Evolutionary conservation across 495 filamentous ascomycete species (phyloP).

Genomic region (Trypethelium eluteriae): DNA sequence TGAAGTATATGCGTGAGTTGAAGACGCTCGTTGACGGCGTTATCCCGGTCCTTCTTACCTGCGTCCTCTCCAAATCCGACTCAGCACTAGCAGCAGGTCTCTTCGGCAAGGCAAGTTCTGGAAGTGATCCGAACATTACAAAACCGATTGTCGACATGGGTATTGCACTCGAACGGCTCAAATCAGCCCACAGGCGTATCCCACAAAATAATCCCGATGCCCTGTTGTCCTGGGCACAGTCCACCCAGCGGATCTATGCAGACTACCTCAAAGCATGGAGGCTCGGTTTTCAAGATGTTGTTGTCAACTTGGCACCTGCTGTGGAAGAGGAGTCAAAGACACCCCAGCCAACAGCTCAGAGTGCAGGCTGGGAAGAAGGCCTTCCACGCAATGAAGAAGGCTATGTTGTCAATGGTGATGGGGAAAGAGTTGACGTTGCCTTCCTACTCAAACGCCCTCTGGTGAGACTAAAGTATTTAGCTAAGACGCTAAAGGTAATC

Average conservation of each 20-base stretch:
- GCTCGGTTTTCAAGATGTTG: slow-evolving; percentile 88
- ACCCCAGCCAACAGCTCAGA: slow-evolving; percentile 41
- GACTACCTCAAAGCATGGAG: slow-evolving; percentile 89
- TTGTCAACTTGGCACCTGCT: slow-evolving; percentile 81
- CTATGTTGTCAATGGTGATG: slow-evolving; percentile 66
- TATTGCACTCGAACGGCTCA: slow-evolving; percentile 74
- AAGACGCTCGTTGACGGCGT: slow-evolving; percentile 93
- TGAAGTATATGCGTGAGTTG: slow-evolving; percentile 85
- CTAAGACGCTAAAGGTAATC: slow-evolving; percentile 68
- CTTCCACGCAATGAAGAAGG: slow-evolving; percentile 70
- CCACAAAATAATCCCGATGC: slow-evolving; percentile 60
- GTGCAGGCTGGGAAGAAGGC: slow-evolving; percentile 49
- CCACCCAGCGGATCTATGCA: slow-evolving; percentile 67
- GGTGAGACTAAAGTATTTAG: slow-evolving; percentile 78
- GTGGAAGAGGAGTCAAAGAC: slow-evolving; percentile 41
- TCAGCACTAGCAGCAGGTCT: slow-evolving; percentile 58
- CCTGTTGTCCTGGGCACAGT: slow-evolving; percentile 72
- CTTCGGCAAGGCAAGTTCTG: slow-evolving; percentile 50
- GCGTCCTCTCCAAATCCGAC: slow-evolving; percentile 69
- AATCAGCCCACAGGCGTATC: slow-evolving; percentile 68
- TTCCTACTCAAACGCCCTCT: slow-evolving; percentile 84
- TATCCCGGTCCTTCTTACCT: slow-evolving; percentile 81
- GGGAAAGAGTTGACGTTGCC: slow-evolving; percentile 89
- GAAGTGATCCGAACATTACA: slow-evolving; percentile 58
- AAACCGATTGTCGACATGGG: slow-evolving; percentile 95